Evolutionary conservation across 2,329 filamentous ascomycete species (phyloP), one percentile per base, ranked within the genome.

Genomic region (Fusarium sp.): DNA sequence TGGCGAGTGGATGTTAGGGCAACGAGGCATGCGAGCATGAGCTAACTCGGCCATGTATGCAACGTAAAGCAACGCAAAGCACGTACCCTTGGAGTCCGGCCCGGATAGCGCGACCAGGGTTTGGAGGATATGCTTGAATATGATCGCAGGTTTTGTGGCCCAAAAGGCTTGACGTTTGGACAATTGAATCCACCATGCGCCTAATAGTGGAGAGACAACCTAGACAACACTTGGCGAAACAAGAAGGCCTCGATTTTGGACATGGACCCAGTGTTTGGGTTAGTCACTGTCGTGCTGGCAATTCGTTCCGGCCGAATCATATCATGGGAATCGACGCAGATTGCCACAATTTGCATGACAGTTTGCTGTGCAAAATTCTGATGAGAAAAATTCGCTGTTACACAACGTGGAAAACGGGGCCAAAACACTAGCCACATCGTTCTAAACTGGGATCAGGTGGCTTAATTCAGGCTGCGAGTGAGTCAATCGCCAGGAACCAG

Each of bases 181-280:
- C 19, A 13, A 33, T 25, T 27, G 17, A 37, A 17, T 15, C 41
- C 37, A 53, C 48, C 39, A 19, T 13, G 13, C 48, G 54, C 60
- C 65, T 49, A 62, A 62, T 30, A 47, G 65, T 68, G 65, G 65
- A 68, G 53, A 46, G 33, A 30, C 33, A 10, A 15, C 10, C 60
- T 43, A 46, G 33, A 30, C 33, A 10, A 15, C 10, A 65, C 49
- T 32, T 63, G 58, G 35, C 35, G n/a, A 17, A n/a, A 37, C 15
- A 37, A 37, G 62, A 51, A 40, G 65, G 65, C 65, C 65, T 68
- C 65, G 62, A 62, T 62, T 61, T 52, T 25, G 20, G 20, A 49
- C 11, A 25, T 32, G 58, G 51, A 23, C 58, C 45, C 20, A 40
- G 32, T 39, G 37, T 50, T 51, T 19, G 30, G 47, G 35, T 52